A percentile compares a stretch with the other conserved stretches of the same genome.
phyloP scores from a whole-genome alignment of 192 early-diverging fungal genomes.

The Podila verticillata region DNA sequence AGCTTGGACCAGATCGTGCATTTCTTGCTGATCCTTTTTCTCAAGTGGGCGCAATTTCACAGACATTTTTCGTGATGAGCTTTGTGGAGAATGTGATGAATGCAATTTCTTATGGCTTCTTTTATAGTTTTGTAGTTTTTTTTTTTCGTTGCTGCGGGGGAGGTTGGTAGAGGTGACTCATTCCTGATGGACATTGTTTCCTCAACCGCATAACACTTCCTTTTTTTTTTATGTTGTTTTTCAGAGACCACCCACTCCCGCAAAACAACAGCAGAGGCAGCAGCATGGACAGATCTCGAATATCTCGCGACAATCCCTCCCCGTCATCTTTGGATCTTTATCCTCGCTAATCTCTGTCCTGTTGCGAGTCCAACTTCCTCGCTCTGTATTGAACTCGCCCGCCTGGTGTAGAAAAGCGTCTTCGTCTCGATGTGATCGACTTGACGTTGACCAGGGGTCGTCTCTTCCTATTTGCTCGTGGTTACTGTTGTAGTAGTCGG shows the following conservation, averaged over 20 bases:
- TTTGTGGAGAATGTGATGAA: background rate
- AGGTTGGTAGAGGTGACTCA: background rate
- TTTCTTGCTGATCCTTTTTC: conserved; percentile 22
- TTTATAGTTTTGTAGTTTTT: background rate
- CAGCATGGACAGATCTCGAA: conserved; percentile 20
- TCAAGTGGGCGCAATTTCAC: conserved; percentile 30
- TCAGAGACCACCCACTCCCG: background rate
- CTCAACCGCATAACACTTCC: too few species aligned
- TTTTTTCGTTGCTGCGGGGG: background rate
- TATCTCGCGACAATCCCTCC: background rate
- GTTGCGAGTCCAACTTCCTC: background rate
- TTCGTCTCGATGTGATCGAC: background rate
- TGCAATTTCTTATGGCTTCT: background rate
- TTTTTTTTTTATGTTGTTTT: background rate
- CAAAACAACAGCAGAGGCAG: conserved; percentile 17
- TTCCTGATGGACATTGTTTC: background rate
- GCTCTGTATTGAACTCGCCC: conserved; percentile 22
- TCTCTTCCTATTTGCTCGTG: background rate
- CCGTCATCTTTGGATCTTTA: background rate
- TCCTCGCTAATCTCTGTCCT: background rate
- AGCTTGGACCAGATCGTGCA: conserved; percentile 22
- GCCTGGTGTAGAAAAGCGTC: conserved; percentile 16
- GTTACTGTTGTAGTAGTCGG: conserved; percentile 1
- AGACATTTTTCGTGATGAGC: conserved; percentile 1
- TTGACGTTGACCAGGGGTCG: background rate